Conservation (phyloP, 2,329 filamentous ascomycete species). For the Claviceps spartinae region DNA sequence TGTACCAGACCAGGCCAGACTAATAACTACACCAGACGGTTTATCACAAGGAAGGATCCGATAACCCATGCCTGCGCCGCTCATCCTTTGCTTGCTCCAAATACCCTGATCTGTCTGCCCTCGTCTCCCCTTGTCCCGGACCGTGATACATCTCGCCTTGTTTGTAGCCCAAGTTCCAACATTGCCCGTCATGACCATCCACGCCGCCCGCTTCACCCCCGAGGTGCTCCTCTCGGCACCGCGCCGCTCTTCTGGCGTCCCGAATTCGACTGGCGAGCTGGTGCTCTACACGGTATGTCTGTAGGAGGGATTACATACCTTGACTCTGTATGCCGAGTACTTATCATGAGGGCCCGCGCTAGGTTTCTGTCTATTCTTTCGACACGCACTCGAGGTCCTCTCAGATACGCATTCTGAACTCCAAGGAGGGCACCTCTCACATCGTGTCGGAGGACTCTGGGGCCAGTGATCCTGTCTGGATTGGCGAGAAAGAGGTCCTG, state of each 20-base stretch:
- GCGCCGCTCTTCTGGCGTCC: conserved; percentile 53
- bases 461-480: conserved; percentile 63
- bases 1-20: no score
- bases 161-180: not conserved
- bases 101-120: not conserved
- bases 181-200: conserved; percentile 47
- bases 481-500: conserved; percentile 50
- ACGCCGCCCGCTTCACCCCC: conserved; percentile 58
- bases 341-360: not conserved
- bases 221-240: conserved; percentile 66
- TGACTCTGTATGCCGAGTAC: not conserved
- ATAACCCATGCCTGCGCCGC: no score
- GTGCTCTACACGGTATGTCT: conserved; percentile 48
- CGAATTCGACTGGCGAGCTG: conserved; percentile 52
- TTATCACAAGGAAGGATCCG: no score
- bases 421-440: conserved; percentile 50
- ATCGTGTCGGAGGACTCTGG: conserved; percentile 50
- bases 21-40: no score
- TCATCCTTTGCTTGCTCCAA: no score
- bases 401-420: conserved; percentile 59
- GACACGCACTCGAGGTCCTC: conserved; percentile 53
- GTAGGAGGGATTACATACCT: no score
- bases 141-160: not conserved
- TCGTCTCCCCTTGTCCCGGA: not conserved
- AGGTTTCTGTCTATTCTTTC: conserved; percentile 69